Base-by-base conservation (phyloP, 2,329 filamentous ascomycete species). In the Penicillium brevicompactum region DNA sequence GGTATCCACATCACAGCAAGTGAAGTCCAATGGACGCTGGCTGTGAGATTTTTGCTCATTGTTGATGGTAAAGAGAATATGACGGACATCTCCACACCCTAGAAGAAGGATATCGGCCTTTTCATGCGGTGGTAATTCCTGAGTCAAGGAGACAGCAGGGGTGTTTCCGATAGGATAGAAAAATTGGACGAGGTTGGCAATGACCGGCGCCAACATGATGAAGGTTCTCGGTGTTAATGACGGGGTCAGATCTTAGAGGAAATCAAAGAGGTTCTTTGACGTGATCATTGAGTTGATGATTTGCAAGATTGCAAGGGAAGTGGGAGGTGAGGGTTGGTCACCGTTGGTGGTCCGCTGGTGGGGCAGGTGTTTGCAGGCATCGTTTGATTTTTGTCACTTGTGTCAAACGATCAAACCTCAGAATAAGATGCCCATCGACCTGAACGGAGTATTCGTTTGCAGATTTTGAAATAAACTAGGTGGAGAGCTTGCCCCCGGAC, bases 141-240 rank as follows among this genome's bases (percentile, higher is more conserved):
- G 44, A 18, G 44, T 34, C 10, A 46, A 16, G 16, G 31, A 46
- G 30, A 46, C 31, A 13, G 44, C 44, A 21, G 44, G 44, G 31
- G 44, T 46, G 44, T 46, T 46, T 18, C 44, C 16, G 44, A 46
- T 14, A 13, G 44, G 44, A 22, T 46, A 46, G 30, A 46, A 46
- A 16, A 46, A 46, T 21, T 46, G 44, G 9, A 46, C 16, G 30
- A 46, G 31, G 6, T 24, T 48, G 21, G 46, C 34, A 22, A 37
- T 40, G 32, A 21, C 16, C 38, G 38, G 38, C 21, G 38, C 38
- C 38, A 41, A 41, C 38, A 41, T 41, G n/a, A 9, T 41, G 38
- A 41, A 18, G n/a, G 37, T 9, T 22, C 3, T 41, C 18, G 38
- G 7, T 14, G 11, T 14, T 3, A n/a, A 6, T 37, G 34, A 37